These are phyloP conservation scores for Suillus discolor DNA, from an alignment of 768 basidiomycete genomes.

Conservation along the genomic window DNA sequence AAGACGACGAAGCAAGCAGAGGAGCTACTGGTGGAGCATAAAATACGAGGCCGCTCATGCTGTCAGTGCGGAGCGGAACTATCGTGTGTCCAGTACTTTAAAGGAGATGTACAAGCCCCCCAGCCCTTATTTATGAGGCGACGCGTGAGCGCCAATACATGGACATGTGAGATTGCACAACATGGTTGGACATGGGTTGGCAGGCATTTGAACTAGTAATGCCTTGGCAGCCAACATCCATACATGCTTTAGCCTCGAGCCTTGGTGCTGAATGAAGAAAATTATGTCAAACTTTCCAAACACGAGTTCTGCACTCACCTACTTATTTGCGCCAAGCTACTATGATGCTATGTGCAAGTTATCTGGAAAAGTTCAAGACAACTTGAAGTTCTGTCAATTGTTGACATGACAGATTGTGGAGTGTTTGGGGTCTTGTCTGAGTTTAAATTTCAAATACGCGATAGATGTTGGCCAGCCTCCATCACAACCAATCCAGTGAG, in stretches of 20 bases:
- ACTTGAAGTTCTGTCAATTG: not conserved
- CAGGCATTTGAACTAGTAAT: not conserved
- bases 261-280: not conserved
- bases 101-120: not conserved
- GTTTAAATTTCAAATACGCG: slow-evolving; percentile 6
- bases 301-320: not conserved
- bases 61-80: not conserved
- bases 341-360: not conserved
- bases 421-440: slow-evolving; percentile 10
- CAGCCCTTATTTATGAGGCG: not conserved
- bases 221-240: not conserved
- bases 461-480: slow-evolving; percentile 10
- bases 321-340: not conserved
- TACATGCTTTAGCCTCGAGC: slow-evolving; percentile 1
- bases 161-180: not conserved
- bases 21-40: slow-evolving; percentile 7
- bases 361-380: not conserved
- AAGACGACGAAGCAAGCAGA: not conserved
- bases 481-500: slow-evolving; percentile 3
- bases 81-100: not conserved
- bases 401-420: not conserved
- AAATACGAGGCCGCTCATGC: slow-evolving; percentile 4
- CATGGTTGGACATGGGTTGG: not conserved
- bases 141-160: not conserved
- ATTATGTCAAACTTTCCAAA: not conserved